Evolutionary conservation across 139 green algal species (phyloP).

Genomic region (Picochlorum costavermella): DNA sequence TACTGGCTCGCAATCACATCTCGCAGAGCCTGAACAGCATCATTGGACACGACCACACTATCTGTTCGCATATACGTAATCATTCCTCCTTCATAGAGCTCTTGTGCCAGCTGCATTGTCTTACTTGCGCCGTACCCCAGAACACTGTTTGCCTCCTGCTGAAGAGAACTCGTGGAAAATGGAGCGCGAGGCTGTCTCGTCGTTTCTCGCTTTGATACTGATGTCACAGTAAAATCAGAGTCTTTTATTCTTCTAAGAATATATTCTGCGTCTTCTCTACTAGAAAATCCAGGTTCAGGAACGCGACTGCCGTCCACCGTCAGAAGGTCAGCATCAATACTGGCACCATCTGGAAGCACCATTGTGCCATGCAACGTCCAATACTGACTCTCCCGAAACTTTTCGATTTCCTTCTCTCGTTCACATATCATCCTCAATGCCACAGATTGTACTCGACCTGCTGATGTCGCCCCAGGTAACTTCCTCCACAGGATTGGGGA

Average conservation of each 20-base stretch:
- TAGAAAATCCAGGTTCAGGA: slow-evolving; percentile 29
- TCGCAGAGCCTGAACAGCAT: slow-evolving; percentile 41
- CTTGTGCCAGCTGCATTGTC: slow-evolving; percentile 83
- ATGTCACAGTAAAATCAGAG: slow-evolving; percentile 20
- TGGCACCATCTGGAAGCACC: neutral
- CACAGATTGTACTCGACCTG: slow-evolving; percentile 78
- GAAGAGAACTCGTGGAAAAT: slow-evolving; percentile 82
- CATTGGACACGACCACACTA: slow-evolving; percentile 45
- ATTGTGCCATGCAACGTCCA: slow-evolving; percentile 44
- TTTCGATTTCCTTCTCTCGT: slow-evolving; percentile 60
- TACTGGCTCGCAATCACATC: slow-evolving; percentile 19
- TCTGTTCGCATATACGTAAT: slow-evolving; percentile 98
- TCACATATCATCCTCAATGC: slow-evolving; percentile 78
- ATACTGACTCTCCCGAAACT: slow-evolving; percentile 54
- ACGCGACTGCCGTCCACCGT: slow-evolving; percentile 40
- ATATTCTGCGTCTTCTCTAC: slow-evolving; percentile 23
- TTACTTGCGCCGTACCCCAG: slow-evolving; percentile 53
- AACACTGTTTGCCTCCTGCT: slow-evolving; percentile 68
- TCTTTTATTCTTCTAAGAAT: slow-evolving; percentile 18
- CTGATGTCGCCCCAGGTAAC: slow-evolving; percentile 59
- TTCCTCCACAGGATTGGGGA: slow-evolving; percentile 88
- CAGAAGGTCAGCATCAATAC: neutral
- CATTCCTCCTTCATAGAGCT: slow-evolving; percentile 78
- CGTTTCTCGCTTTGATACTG: slow-evolving; percentile 21
- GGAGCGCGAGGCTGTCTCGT: slow-evolving; percentile 54